Base-by-base conservation (phyloP, 257 asterid genomes). In the Osmanthus fragrans region DNA sequence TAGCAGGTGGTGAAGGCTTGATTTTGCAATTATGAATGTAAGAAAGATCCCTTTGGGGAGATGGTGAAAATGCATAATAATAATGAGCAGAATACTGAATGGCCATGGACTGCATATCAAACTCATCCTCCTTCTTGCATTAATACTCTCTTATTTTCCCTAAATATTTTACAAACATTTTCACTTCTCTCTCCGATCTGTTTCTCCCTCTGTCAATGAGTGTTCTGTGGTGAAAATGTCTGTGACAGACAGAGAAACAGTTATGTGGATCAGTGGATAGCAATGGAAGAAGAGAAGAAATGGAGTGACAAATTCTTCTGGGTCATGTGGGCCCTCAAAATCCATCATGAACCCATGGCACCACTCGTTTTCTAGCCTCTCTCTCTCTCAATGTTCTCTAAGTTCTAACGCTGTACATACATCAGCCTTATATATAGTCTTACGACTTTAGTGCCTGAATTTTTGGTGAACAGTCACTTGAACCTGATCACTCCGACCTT, bases 91-190 rank as follows among this genome's bases (percentile, higher is more conserved):
- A 56, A 63, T 74, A 71, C 36, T 77, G 87, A 77, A 78, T 74
- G 86, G 96, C 96, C 97, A 92, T 90, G 73, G 89, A 82, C 77
- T 23, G 86, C 90, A 82, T 79, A 69, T 78, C 83, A 83, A 70
- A 84, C 74, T 93, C 97, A 91, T 87, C 77, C 80, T 88, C 87
- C 83, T 82, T 74, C 78, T 76, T 75, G 80, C 89, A 81, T 76
- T 78, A 39, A 79, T 70, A 25, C 8, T 74, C 60, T 40, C 54
- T 81, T 16, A 66, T 73, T 72, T 77, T 66, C 64, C 73, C 34
- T 75, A 56, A 70, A 71, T 71, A 72, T 33, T 63, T 56, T 78
- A 37, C 85, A 56, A 29, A 49, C 76, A 30, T 40, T 33, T 40
- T 51, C 21, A 64, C 78, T 49, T 19, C n/a, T 40, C 11, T 30